Evolutionary conservation across 495 filamentous ascomycete species (phyloP).

Genomic region (Aspergillus sclerotiicarbonarius): DNA sequence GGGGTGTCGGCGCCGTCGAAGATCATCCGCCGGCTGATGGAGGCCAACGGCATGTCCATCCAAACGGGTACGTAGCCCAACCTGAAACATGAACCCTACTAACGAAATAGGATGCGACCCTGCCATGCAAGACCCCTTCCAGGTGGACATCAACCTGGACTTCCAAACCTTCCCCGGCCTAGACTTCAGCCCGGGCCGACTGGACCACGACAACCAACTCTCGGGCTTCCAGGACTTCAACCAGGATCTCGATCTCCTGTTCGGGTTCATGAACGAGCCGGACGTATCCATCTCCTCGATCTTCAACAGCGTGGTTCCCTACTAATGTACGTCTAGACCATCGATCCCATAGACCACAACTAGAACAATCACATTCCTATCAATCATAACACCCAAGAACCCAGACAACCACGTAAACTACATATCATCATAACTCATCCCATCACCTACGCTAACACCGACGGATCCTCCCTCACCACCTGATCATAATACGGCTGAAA

Average conservation of each 20-base stretch:
- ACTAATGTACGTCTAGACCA: neutral
- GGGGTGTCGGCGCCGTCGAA: slow-evolving; percentile 8
- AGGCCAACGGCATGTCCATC: slow-evolving; percentile 8
- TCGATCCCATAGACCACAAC: too few relatives aligned
- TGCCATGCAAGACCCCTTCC: neutral
- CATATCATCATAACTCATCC: neutral
- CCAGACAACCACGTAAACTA: neutral
- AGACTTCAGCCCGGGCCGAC: neutral
- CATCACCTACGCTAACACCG: neutral
- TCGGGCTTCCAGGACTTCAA: neutral
- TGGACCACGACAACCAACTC: neutral
- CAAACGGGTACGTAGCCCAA: neutral
- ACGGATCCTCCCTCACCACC: slow-evolving; percentile 10
- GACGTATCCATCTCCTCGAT: neutral
- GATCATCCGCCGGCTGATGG: slow-evolving; percentile 12
- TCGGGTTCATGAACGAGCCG: slow-evolving; percentile 5
- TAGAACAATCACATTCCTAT: neutral
- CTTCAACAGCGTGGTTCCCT: neutral
- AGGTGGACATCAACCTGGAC: slow-evolving; percentile 3
- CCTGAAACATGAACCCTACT: neutral
- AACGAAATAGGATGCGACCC: neutral
- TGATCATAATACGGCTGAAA: slow-evolving; percentile 24
- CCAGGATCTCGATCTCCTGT: slow-evolving; percentile 1
- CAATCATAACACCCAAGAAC: neutral
- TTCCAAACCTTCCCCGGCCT: neutral